These are phyloP conservation scores for Candida sonorensis DNA, from an alignment of 805 yeast genomes.

Conservation along the genomic window DNA sequence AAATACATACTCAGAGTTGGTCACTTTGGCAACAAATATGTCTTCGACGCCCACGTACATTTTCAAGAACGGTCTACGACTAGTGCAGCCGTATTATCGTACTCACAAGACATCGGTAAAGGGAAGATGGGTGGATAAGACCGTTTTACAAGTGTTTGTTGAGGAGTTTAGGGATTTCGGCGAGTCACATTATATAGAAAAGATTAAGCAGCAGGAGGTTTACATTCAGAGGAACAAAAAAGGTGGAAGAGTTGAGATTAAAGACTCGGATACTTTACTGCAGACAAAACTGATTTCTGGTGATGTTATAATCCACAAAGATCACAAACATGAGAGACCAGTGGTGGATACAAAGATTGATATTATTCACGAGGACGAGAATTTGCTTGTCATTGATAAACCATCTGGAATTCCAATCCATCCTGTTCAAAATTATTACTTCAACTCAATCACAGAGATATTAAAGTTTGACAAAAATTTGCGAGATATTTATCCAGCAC, in stretches of 20 bases:
- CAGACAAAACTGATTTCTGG: slow-evolving; percentile 14
- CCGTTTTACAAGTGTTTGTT: slow-evolving; percentile 31
- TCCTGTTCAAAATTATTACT: slow-evolving; percentile 40
- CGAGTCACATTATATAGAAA: slow-evolving; percentile 15
- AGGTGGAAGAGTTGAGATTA: slow-evolving; percentile 22
- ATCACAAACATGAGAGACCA: slow-evolving; percentile 27
- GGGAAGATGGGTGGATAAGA: slow-evolving; percentile 37
- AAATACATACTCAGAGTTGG: too few species aligned
- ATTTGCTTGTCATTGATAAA: slow-evolving; percentile 38
- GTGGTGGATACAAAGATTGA: slow-evolving; percentile 10
- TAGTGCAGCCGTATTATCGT: slow-evolving; percentile 35
- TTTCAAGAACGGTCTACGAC: slow-evolving; percentile 29
- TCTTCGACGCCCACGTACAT: slow-evolving; percentile 13
- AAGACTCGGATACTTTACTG: slow-evolving; percentile 21
- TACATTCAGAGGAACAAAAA: slow-evolving; percentile 12
- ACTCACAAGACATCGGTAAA: slow-evolving; percentile 32
- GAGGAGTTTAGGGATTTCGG: slow-evolving; percentile 32
- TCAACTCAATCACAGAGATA: slow-evolving; percentile 42
- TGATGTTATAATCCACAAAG: slow-evolving; percentile 21
- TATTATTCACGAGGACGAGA: slow-evolving; percentile 17
- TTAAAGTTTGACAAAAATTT: slow-evolving; percentile 26
- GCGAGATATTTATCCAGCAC: slow-evolving; percentile 31
- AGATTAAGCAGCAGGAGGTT: slow-evolving; percentile 15
- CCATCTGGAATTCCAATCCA: slow-evolving; percentile 52
- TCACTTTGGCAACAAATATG: neutral